phyloP scores from a whole-genome alignment of 75 land plant genomes.

The Isoetes taiwanensis region DNA sequence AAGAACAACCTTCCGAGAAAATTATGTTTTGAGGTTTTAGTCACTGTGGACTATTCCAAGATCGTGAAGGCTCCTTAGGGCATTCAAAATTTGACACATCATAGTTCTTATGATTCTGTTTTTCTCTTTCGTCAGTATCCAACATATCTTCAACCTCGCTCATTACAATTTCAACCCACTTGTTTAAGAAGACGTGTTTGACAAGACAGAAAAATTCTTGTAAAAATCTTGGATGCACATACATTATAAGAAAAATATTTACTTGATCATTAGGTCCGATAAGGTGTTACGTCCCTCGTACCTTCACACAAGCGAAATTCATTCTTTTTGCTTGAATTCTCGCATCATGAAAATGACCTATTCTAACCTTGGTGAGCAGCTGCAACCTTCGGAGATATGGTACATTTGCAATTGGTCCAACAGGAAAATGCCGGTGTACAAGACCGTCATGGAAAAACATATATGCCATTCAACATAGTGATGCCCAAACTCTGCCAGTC shows the following conservation, averaged over 20 bases:
- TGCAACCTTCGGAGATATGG: conserved; percentile 12
- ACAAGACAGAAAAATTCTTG: too few relatives aligned
- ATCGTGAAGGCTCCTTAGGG: conserved; percentile 76
- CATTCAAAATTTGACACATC: conserved; percentile 67
- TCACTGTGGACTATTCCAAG: conserved; percentile 98
- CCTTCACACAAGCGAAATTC: conserved; percentile 88
- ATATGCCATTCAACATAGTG: conserved; percentile 17
- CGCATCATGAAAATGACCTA: too few relatives aligned
- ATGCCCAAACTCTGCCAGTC: conserved; percentile 14
- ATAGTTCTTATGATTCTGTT: conserved; percentile 78
- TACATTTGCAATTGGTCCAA: conserved; percentile 19
- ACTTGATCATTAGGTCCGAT: conserved; percentile 58
- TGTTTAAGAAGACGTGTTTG: neutral
- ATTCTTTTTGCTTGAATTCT: conserved; percentile 53
- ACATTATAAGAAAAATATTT: conserved; percentile 98
- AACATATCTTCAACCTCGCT: too few relatives aligned
- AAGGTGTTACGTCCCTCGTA: conserved; percentile 88
- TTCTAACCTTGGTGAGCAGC: conserved; percentile 27
- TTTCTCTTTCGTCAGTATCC: too few relatives aligned
- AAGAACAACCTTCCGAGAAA: conserved; percentile 66
- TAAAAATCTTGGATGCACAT: too few relatives aligned
- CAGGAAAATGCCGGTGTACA: conserved; percentile 14
- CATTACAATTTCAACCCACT: neutral
- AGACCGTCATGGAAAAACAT: conserved; percentile 27
- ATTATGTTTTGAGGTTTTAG: conserved; percentile 95